phyloP scores from a whole-genome alignment of 169 alveolate species.

The Perkinsus marinus region DNA sequence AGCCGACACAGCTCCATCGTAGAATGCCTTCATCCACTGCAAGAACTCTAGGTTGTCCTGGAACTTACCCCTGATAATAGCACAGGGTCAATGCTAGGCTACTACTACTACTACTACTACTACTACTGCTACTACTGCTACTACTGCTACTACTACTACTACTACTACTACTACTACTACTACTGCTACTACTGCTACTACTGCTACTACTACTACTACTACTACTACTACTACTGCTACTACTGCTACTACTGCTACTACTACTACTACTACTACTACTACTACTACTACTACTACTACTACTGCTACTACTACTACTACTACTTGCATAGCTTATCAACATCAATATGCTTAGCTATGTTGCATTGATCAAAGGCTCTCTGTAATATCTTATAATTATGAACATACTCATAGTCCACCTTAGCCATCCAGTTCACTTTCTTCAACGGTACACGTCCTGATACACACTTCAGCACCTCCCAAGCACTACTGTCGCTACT shows the following conservation, averaged over 20 bases:
- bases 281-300: no score
- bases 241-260: no score
- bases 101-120: no score
- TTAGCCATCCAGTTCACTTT: slow-evolving; percentile 89
- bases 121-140: no score
- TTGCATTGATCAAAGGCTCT: slow-evolving; percentile 72
- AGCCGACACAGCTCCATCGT: slow-evolving; percentile 48
- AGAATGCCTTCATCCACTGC: slow-evolving; percentile 92
- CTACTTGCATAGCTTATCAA: slow-evolving; percentile 44
- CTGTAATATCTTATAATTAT: slow-evolving; percentile 84
- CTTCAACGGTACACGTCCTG: slow-evolving; percentile 40
- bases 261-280: no score
- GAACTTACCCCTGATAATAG: slow-evolving; percentile 71
- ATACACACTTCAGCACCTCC: background rate
- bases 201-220: no score
- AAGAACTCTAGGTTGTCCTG: slow-evolving; percentile 88
- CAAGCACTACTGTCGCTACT: slow-evolving; percentile 33
- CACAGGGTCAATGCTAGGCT: no score
- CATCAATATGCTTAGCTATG: slow-evolving; percentile 76
- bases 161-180: no score
- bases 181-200: no score
- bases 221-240: no score
- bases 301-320: no score
- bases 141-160: no score
- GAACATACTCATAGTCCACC: slow-evolving; percentile 81